Conservation (phyloP, 2,329 filamentous ascomycete genomes). For the Leptographium wingfieldii region DNA sequence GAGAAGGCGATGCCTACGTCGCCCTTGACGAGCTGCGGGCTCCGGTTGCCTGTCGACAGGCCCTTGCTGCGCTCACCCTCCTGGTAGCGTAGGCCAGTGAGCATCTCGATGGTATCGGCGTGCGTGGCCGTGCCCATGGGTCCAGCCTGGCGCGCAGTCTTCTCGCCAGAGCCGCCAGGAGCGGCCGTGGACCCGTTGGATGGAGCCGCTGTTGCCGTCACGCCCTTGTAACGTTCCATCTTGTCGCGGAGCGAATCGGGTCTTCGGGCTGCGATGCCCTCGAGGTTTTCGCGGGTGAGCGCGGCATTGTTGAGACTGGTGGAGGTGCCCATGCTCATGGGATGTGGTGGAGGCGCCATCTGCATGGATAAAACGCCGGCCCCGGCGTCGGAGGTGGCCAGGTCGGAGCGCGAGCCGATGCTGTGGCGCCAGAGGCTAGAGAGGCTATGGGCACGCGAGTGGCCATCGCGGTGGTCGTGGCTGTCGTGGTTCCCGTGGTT, state of each 20-base stretch:
- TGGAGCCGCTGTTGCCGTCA: background rate
- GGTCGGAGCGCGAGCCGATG: slow-evolving; percentile 26
- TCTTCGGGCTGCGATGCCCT: slow-evolving; percentile 53
- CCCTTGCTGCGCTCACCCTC: slow-evolving; percentile 82
- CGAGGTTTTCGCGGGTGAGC: slow-evolving; percentile 68
- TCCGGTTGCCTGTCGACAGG: slow-evolving; percentile 75
- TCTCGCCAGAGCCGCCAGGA: background rate
- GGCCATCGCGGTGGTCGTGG: slow-evolving; percentile 43
- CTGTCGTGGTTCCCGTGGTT: slow-evolving; percentile 32
- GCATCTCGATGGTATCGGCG: slow-evolving; percentile 81
- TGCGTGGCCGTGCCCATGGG: slow-evolving; percentile 36
- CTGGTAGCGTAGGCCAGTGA: slow-evolving; percentile 76
- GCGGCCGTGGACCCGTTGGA: background rate
- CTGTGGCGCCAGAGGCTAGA: slow-evolving; percentile 20
- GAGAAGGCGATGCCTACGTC: slow-evolving; percentile 80
- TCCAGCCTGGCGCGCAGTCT: background rate
- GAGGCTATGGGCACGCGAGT: slow-evolving; percentile 46
- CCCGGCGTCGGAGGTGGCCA: slow-evolving; percentile 36
- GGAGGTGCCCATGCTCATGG: background rate
- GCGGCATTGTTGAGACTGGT: slow-evolving; percentile 46
- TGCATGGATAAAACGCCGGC: slow-evolving; percentile 12
- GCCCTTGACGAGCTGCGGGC: slow-evolving; percentile 68
- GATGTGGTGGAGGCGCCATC: slow-evolving; percentile 12
- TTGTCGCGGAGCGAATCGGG: slow-evolving; percentile 73
- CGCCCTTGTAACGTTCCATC: slow-evolving; percentile 67